Evolutionary conservation across 2,329 filamentous ascomycete genomes (phyloP).

Genomic region (Podosphaera fusca): DNA sequence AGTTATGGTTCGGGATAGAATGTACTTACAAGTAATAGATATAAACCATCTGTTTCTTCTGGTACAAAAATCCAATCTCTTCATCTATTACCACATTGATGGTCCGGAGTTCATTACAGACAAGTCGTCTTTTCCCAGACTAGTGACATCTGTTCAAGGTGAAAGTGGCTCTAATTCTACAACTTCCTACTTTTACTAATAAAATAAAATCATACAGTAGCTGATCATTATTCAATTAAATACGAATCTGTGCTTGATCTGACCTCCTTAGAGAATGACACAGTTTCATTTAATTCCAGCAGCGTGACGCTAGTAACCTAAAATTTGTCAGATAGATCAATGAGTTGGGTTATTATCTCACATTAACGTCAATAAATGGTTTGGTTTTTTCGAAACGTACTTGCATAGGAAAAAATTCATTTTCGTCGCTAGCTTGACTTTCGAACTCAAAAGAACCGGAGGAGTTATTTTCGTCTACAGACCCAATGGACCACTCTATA

Average conservation of each 20-base stretch:
- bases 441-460: constrained; percentile 91
- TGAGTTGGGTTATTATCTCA: constrained; percentile 26
- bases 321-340: neutral
- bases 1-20: too few species aligned
- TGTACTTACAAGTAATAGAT: too few species aligned
- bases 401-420: constrained; percentile 95
- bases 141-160: too few species aligned
- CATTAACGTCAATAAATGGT: constrained; percentile 82
- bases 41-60: too few species aligned
- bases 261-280: constrained; percentile 64
- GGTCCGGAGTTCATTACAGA: too few species aligned
- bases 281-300: constrained; percentile 53
- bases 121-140: too few species aligned
- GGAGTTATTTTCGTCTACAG: constrained; percentile 58
- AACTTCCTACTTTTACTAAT: too few species aligned
- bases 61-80: too few species aligned
- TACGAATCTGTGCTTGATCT: constrained; percentile 57
- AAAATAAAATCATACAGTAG: too few species aligned
- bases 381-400: constrained; percentile 68
- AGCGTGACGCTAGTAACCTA: constrained; percentile 47
- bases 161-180: too few species aligned
- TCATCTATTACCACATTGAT: too few species aligned
- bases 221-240: constrained; percentile 37
- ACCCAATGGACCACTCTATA: constrained; percentile 81
- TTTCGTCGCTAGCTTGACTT: constrained; percentile 64